These are phyloP conservation scores for Physaria fendleri DNA, from an alignment of 345 rosid genomes.

Conservation along the genomic window DNA sequence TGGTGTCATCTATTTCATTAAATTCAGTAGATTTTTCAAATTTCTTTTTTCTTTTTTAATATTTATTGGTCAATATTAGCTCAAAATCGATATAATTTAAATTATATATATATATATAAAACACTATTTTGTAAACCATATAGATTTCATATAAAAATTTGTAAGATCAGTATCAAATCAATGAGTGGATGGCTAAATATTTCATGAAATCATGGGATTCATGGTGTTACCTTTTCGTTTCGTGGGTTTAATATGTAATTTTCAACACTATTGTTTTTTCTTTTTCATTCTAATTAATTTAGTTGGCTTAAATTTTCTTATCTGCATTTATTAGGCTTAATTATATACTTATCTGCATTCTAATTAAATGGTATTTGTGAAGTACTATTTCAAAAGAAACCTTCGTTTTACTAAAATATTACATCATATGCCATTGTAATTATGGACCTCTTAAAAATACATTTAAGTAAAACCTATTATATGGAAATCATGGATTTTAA, in stretches of 20 bases:
- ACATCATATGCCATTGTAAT: too few relatives aligned
- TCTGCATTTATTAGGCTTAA: too few relatives aligned
- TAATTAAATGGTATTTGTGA: too few relatives aligned
- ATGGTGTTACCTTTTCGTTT: conserved; percentile 7
- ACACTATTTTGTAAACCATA: background rate
- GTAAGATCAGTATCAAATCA: background rate
- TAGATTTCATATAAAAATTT: background rate
- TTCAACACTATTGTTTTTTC: background rate
- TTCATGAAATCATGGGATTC: conserved; percentile 20
- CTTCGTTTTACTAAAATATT: too few relatives aligned
- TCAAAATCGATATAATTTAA: background rate
- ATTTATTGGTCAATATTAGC: background rate
- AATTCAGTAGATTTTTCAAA: background rate
- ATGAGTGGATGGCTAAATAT: background rate
- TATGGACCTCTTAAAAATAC: too few relatives aligned
- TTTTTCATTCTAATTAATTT: background rate
- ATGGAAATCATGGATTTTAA: too few relatives aligned
- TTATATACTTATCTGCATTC: too few relatives aligned
- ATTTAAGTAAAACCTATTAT: too few relatives aligned
- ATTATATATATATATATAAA: too few relatives aligned
- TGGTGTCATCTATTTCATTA: background rate
- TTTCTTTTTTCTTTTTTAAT: background rate
- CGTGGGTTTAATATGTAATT: background rate
- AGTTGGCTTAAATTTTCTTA: background rate
- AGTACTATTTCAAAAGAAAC: too few relatives aligned